These are phyloP conservation scores for Silene coronaria DNA, from an alignment of 179 eudicot genomes.

Conservation along the genomic window DNA sequence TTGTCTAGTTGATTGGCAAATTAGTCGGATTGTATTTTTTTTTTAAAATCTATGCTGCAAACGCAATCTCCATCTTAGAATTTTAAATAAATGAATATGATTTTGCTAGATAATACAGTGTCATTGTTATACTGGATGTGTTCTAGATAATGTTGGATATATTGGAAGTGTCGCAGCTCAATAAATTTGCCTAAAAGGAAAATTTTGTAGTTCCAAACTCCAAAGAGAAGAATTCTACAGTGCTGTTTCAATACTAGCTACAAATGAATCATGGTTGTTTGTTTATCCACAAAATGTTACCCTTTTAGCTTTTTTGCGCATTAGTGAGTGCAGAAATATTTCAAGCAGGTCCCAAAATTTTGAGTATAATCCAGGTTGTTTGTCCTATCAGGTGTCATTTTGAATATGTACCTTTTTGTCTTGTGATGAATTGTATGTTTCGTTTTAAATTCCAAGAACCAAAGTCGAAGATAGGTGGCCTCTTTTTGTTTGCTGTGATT, in stretches of 20 bases:
- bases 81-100: too few relatives aligned
- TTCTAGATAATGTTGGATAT: too few relatives aligned
- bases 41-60: background rate
- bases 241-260: background rate
- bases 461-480: too few relatives aligned
- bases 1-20: constrained; percentile 1
- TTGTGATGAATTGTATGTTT: background rate
- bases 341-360: background rate
- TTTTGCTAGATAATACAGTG: too few relatives aligned
- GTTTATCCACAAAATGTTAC: background rate
- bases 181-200: too few relatives aligned
- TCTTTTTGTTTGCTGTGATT: background rate
- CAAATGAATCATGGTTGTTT: background rate
- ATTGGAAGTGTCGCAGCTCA: too few relatives aligned
- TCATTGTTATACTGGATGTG: too few relatives aligned
- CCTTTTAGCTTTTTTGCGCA: background rate
- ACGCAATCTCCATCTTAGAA: background rate
- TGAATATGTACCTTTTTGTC: background rate
- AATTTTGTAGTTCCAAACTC: too few relatives aligned
- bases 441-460: too few relatives aligned
- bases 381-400: background rate
- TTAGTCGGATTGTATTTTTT: background rate
- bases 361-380: background rate
- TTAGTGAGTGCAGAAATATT: background rate
- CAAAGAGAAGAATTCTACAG: too few relatives aligned